A percentile compares a stretch with the other conserved stretches of the same genome.
phyloP scores from a whole-genome alignment of 495 filamentous ascomycete genomes.

The Polyplosphaeria fusca region DNA sequence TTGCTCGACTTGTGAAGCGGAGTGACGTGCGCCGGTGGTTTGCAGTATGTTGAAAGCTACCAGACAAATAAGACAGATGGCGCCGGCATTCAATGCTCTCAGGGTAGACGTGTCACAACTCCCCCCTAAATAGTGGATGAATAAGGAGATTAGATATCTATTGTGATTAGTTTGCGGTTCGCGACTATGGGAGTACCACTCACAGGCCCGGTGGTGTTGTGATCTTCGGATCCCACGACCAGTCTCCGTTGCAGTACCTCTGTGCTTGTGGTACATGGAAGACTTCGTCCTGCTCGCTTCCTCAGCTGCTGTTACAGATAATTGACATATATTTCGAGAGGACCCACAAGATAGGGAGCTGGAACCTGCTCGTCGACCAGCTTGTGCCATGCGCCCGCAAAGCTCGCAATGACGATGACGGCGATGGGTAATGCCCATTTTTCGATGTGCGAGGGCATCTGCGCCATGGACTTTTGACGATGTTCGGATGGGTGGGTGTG shows the following conservation, averaged over 20 bases:
- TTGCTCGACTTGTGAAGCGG: neutral
- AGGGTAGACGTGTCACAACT: conserved; percentile 50
- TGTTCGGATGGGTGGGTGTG: neutral
- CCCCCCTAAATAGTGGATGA: conserved; percentile 9
- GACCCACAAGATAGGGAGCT: conserved; percentile 72
- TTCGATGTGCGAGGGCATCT: conserved; percentile 8
- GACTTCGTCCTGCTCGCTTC: conserved; percentile 95
- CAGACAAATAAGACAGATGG: conserved; percentile 34
- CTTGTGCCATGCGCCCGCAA: conserved; percentile 29
- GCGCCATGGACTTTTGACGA: neutral
- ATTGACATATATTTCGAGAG: too few species aligned
- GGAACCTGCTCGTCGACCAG: conserved; percentile 50
- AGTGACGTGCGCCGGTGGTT: conserved; percentile 17
- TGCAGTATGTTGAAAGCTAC: conserved; percentile 15
- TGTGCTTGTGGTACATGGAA: conserved; percentile 95
- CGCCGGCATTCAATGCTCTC: conserved; percentile 52
- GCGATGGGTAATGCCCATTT: conserved; percentile 15
- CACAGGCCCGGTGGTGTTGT: conserved; percentile 92
- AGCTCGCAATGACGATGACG: conserved; percentile 15
- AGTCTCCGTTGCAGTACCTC: conserved; percentile 73
- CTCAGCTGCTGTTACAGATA: too few species aligned
- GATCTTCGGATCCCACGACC: conserved; percentile 90
- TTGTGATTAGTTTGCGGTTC: conserved; percentile 12
- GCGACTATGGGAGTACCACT: conserved; percentile 34
- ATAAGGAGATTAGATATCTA: conserved; percentile 58